Percentiles rank a stretch among this genome's conserved stretches.
Evolutionary conservation across 345 rosid species (phyloP).

Genomic region (Ceriops zippeliana): DNA sequence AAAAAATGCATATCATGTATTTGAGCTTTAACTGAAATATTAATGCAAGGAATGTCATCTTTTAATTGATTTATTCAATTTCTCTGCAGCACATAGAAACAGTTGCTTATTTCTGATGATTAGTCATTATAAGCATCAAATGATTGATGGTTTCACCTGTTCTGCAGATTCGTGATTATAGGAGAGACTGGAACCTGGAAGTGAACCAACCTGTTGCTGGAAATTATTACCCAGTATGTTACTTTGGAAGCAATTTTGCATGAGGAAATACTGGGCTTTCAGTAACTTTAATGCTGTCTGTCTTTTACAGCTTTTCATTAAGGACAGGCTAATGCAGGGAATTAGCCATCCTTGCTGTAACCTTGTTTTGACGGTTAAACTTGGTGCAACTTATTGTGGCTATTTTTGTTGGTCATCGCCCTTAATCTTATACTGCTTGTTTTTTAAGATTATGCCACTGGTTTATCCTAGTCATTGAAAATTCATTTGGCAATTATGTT

Average conservation of each 20-base stretch:
- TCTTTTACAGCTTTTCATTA: neutral
- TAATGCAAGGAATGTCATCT: neutral
- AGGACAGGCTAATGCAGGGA: too few species aligned
- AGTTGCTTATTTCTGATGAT: constrained; percentile 6
- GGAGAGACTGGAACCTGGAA: constrained; percentile 89
- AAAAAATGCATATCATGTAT: neutral
- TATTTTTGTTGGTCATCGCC: neutral
- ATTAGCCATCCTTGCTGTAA: too few species aligned
- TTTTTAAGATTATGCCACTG: neutral
- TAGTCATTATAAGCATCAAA: constrained; percentile 11
- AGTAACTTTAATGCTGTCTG: neutral
- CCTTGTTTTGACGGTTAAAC: too few species aligned
- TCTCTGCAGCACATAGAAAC: neutral
- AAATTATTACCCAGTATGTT: constrained; percentile 90
- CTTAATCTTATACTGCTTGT: neutral
- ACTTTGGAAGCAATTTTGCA: constrained; percentile 1
- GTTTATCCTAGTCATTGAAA: neutral
- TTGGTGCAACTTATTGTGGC: neutral
- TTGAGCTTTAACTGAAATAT: constrained; percentile 3
- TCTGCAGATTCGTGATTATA: constrained; percentile 81
- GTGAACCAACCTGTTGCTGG: constrained; percentile 92
- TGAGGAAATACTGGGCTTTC: neutral
- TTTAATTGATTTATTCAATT: neutral
- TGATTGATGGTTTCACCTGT: constrained; percentile 10
- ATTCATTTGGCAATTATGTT: neutral